Percentiles rank a stretch among this genome's conserved stretches.
Evolutionary conservation across 805 yeast species (phyloP).

Genomic region (Saccharomycopsis sp.): DNA sequence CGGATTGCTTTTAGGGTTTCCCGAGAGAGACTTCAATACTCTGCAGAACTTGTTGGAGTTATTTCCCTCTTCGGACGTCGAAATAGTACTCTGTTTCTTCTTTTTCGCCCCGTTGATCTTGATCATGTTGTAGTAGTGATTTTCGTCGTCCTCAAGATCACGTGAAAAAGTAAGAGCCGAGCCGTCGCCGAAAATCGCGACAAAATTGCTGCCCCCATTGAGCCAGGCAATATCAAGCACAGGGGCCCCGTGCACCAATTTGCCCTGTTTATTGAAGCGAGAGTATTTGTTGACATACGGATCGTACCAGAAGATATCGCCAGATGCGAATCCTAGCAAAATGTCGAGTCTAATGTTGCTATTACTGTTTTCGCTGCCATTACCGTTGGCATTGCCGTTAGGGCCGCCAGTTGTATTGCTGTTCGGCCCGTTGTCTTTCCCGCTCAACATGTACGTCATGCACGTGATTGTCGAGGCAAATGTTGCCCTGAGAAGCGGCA

Average conservation of each 20-base stretch:
- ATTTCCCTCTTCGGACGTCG: constrained; percentile 32
- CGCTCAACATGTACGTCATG: not conserved
- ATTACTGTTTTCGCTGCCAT: constrained; percentile 2
- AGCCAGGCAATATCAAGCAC: constrained; percentile 45
- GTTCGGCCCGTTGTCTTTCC: not conserved
- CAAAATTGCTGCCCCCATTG: constrained; percentile 38
- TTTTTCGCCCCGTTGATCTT: constrained; percentile 26
- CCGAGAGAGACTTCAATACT: constrained; percentile 7
- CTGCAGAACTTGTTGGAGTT: constrained; percentile 27
- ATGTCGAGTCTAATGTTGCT: constrained; percentile 41
- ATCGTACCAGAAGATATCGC: constrained; percentile 61
- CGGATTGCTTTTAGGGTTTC: constrained; percentile 27
- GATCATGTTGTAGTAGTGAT: constrained; percentile 21
- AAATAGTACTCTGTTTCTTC: constrained; percentile 16
- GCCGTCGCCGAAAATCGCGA: constrained; percentile 61
- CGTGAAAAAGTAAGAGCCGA: constrained; percentile 46
- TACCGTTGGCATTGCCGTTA: not conserved
- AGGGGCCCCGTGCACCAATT: constrained; percentile 33
- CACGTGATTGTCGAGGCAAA: constrained; percentile 25
- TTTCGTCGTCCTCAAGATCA: constrained; percentile 40
- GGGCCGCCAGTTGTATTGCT: not conserved
- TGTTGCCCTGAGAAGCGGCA: constrained; percentile 39
- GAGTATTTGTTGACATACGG: constrained; percentile 42
- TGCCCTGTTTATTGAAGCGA: constrained; percentile 46
- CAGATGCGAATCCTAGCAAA: constrained; percentile 55